These are phyloP conservation scores for Pyrus pyrifolia DNA, from an alignment of 306 rosid species.

Conservation along the genomic window DNA sequence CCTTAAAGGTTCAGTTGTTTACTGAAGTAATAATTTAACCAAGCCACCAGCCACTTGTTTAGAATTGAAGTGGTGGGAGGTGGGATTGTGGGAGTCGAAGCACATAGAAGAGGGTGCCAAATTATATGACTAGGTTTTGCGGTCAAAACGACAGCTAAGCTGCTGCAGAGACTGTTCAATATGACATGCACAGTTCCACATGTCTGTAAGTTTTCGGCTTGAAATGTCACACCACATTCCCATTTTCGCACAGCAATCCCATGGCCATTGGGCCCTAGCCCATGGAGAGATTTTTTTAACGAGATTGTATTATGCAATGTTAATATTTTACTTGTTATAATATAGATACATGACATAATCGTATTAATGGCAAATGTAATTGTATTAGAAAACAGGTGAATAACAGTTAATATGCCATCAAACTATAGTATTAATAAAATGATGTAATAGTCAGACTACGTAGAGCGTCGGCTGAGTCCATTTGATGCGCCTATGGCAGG, in stretches of 20 bases:
- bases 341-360: too few species aligned
- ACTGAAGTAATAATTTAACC: neutral
- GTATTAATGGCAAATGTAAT: too few species aligned
- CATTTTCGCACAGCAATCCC: slow-evolving; percentile 2
- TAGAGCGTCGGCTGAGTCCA: too few species aligned
- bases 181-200: slow-evolving; percentile 19
- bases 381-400: too few species aligned
- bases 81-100: neutral
- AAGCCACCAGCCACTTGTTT: neutral
- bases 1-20: neutral
- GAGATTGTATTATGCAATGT: too few species aligned
- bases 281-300: too few species aligned
- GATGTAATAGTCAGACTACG: too few species aligned
- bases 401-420: too few species aligned
- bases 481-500: too few species aligned
- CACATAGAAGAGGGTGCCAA: slow-evolving; percentile 20
- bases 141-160: slow-evolving; percentile 18
- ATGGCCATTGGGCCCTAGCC: neutral
- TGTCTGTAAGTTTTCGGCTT: slow-evolving; percentile 11
- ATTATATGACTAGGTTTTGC: slow-evolving; percentile 17
- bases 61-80: neutral
- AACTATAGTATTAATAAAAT: too few species aligned
- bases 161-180: neutral
- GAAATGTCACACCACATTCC: slow-evolving; percentile 26
- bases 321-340: too few species aligned